Evolutionary conservation across 768 basidiomycete genomes (phyloP).

Genomic region (Lactarius pseudohatsudake): DNA sequence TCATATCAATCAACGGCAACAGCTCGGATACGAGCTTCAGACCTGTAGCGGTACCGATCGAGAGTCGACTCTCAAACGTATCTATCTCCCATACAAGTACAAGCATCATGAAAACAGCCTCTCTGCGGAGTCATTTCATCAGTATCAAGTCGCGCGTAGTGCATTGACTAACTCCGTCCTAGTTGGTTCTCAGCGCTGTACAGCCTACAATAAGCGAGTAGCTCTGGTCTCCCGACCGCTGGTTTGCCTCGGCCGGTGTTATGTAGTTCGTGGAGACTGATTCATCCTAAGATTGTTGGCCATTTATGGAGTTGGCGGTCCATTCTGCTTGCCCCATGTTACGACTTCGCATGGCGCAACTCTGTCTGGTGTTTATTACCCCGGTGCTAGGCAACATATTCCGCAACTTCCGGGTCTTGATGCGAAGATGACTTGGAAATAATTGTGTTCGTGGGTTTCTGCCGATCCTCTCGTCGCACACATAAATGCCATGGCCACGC

Average conservation of each 20-base stretch:
- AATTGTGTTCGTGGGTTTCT: background rate
- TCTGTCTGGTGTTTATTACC: background rate
- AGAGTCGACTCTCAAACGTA: background rate
- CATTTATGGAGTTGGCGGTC: constrained; percentile 15
- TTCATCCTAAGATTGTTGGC: constrained; percentile 11
- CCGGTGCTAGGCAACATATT: constrained; percentile 9
- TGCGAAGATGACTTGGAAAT: constrained; percentile 14
- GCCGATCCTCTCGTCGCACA: background rate
- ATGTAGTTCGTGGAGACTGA: constrained; percentile 14
- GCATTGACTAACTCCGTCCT: background rate
- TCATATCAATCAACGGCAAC: background rate
- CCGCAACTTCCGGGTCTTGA: constrained; percentile 20
- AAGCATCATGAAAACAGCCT: constrained; percentile 5
- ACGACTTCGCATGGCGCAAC: background rate
- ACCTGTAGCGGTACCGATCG: background rate
- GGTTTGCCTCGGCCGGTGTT: constrained; percentile 20
- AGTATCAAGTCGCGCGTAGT: background rate
- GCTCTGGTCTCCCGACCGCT: constrained; percentile 8
- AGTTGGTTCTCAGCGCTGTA: constrained; percentile 19
- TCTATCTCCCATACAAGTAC: background rate
- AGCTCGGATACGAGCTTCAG: background rate
- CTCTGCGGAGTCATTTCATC: constrained; percentile 10
- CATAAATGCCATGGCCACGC: constrained; percentile 22
- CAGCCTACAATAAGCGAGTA: constrained; percentile 25
- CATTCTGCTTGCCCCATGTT: constrained; percentile 7